Evolutionary conservation across 2,329 filamentous ascomycete species (phyloP).

Genomic region (Microdochium nivale): DNA sequence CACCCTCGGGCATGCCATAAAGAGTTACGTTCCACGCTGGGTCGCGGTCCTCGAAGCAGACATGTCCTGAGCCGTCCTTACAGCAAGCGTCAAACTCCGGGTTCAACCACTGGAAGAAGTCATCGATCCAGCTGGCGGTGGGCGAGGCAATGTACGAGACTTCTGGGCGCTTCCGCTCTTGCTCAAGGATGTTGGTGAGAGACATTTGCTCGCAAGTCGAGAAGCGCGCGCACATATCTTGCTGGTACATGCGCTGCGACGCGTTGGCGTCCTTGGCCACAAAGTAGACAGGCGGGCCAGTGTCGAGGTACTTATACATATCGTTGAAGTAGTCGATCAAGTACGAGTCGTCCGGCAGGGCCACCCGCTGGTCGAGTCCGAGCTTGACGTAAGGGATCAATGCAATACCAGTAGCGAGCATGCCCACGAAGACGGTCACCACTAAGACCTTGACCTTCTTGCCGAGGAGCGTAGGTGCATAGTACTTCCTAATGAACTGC

Average conservation of each 20-base stretch:
- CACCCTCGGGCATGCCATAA: slow-evolving; percentile 81
- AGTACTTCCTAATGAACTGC: slow-evolving; percentile 80
- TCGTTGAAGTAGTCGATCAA: slow-evolving; percentile 96
- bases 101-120: slow-evolving; percentile 96
- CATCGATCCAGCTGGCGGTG: slow-evolving; percentile 92
- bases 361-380: slow-evolving; percentile 88
- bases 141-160: slow-evolving; percentile 83
- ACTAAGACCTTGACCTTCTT: slow-evolving; percentile 73
- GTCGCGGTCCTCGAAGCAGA: slow-evolving; percentile 71
- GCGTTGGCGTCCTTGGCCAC: slow-evolving; percentile 76
- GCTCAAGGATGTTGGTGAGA: slow-evolving; percentile 82
- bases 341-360: slow-evolving; percentile 89
- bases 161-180: slow-evolving; percentile 83
- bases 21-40: slow-evolving; percentile 87
- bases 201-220: slow-evolving; percentile 80
- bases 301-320: slow-evolving; percentile 83
- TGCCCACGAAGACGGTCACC: slow-evolving; percentile 72
- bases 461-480: slow-evolving; percentile 73
- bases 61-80: slow-evolving; percentile 52
- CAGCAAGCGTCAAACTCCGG: slow-evolving; percentile 70
- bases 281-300: slow-evolving; percentile 92
- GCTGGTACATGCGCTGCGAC: slow-evolving; percentile 67
- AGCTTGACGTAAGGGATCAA: slow-evolving; percentile 78
- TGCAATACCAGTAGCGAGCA: slow-evolving; percentile 79
- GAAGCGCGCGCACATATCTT: slow-evolving; percentile 83